Base-by-base conservation (phyloP, 164 flowering plant genomes). In the Chimonanthus praecox region DNA sequence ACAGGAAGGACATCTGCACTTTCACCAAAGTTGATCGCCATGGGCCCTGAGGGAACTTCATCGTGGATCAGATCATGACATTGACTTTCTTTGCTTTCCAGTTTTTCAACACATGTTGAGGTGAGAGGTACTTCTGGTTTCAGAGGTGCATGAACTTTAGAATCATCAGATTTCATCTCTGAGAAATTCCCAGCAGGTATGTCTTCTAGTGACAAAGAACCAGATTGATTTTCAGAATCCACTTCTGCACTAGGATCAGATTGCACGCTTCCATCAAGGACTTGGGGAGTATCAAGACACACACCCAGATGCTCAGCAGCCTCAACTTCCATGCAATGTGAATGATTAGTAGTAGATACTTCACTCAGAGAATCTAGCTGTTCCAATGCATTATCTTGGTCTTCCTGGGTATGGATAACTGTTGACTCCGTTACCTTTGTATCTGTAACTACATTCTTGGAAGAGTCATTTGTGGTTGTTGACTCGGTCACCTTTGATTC, bases 141-240 rank as follows among this genome's bases (percentile, higher is more conserved):
- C 54, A 76, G 58, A 5, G 62, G 72, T 74, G 43, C 76, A 81
- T 54, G 60, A 61, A 75, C 80, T 67, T 82, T 73, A 54, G 61
- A 78, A 71, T 70, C 85, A 65, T 80, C 75, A 61, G 80, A 63
- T 71, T 60, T 62, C 15, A 44, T 46, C 60, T 76, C 82, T 48
- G 81, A 72, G 72, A 74, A 20, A 16, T 75, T 76, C 47, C 73
- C 74, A 1, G 10, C 54, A 73, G 79, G 79, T 6, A 79, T 18
- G 51, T 65, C 71, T 75, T 73, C 72, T 70, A 85, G 74, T 16
- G 75, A 72, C 18, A 78, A 71, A 67, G 73, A 51, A 69, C 72
- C 68, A 60, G 72, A 72, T 7, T 71, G 64, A 70, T 62, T 69
- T 69, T 70, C 81, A 48, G 60, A 13, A 68, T 49, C 66, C n/a